A percentile compares a stretch with the other conserved stretches of the same genome.
These are phyloP conservation scores for Zea mays DNA, from an alignment of 176 grass and related monocot genomes.

Conservation along the genomic window Zm-B73-REFERENCE-NAM-5.0 NC_050102.1:51270501-51271000, in stretches of 20 bases:
- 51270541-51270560: constrained; percentile 98
- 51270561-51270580: constrained; percentile 80
- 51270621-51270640: constrained; percentile 14
- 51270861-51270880: not conserved
- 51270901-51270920: not conserved
- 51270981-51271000: not conserved
- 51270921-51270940: not conserved
- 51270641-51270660: not conserved
- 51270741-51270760: not conserved
- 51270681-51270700: not conserved
- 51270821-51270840: not conserved
- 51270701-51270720: not conserved
- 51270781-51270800: not conserved
- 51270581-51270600: not conserved
- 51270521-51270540: constrained; percentile 59
- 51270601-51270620: not conserved
- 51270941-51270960: not conserved
- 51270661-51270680: constrained; percentile 5
- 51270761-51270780: not conserved
- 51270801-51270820: not conserved
- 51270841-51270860: not conserved
- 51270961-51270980: not conserved
- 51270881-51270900: not conserved
- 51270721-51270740: not conserved
- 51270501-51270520: constrained; percentile 77